These are phyloP conservation scores for Anthracocystis setariae DNA, from an alignment of 1,284 basidiomycete genomes.

Conservation along the genomic window DNA sequence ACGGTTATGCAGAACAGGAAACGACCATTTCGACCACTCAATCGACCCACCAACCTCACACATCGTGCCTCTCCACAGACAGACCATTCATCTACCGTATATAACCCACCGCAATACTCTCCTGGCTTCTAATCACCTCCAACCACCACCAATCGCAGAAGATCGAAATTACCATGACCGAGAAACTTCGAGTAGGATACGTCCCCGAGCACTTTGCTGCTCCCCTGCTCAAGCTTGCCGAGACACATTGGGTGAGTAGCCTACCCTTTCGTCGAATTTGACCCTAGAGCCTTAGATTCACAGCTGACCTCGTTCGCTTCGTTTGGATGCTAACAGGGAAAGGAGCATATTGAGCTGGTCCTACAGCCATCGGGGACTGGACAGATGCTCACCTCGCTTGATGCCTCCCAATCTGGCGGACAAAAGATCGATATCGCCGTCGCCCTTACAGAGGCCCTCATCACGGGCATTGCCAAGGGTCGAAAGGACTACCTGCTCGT, in stretches of 20 bases:
- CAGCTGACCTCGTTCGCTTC: background rate
- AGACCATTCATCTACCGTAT: no score
- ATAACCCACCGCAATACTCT: background rate
- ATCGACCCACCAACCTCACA: no score
- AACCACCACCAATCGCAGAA: no score
- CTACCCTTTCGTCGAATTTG: background rate
- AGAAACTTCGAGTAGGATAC: constrained; percentile 56
- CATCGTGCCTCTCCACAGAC: no score
- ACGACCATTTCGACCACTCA: no score
- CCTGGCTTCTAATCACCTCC: no score
- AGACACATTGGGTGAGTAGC: constrained; percentile 49
- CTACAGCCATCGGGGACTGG: constrained; percentile 62
- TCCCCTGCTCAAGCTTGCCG: constrained; percentile 57
- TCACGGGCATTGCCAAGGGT: constrained; percentile 86
- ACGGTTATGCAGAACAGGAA: no score
- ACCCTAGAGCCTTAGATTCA: no score
- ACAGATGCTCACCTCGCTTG: constrained; percentile 63
- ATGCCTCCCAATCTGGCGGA: constrained; percentile 27
- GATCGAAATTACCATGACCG: constrained; percentile 5
- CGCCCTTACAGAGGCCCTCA: constrained; percentile 91
- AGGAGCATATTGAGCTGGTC: constrained; percentile 55
- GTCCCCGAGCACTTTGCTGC: constrained; percentile 65
- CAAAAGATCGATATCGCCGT: constrained; percentile 70
- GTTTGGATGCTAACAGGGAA: constrained; percentile 25
- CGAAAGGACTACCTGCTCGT: constrained; percentile 87